Evolutionary conservation across 352 stramenopile species (phyloP), one percentile per base, ranked within the genome.

Genomic region (Peronospora belbahrii): DNA sequence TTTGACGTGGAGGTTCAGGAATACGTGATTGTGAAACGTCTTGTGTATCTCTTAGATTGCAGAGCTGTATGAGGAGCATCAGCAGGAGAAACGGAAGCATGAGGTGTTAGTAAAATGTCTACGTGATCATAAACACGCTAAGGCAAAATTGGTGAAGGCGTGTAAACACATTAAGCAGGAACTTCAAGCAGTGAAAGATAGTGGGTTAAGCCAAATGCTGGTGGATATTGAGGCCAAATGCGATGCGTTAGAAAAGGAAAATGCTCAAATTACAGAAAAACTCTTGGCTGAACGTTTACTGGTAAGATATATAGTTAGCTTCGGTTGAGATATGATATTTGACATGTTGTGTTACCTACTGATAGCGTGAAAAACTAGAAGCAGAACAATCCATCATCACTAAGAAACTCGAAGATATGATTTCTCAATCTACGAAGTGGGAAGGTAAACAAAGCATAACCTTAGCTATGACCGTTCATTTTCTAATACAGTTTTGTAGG

Each of bases 141-240:
- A 85, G 31, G 17, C 52, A 0, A 90, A 90, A 45, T 57, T 82
- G 3, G 72, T 87, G 61, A 86, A 85, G 30, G 76, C 72, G 17
- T 86, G 74, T 53, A 88, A 85, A 45, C 59, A 67, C 18, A 61
- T 67, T 4, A 82, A 74, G 25, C 60, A 74, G 33, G 67, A 86
- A 28, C 65, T 90, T 30, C 72, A 87, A 34, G 64, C 56, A 17
- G 23, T 83, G 25, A 71, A 80, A 56, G 65, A 81, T 41, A 86
- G 68, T 24, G 75, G 76, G 15, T 40, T 84, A 35, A 62, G 30
- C n/a, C 72, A 85, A 35, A 66, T 90, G 50, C 59, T 90, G 18
- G 45, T 77, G 31, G 75, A 90, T 48, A 65, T 90, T 15, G 59
- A 86, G 40, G 50, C 51, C n/a, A 73, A 66, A 23, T 87, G 69